These are phyloP conservation scores for Diplotaxis tenuifolia DNA, from an alignment of 345 rosid genomes.

Conservation along the genomic window DNA sequence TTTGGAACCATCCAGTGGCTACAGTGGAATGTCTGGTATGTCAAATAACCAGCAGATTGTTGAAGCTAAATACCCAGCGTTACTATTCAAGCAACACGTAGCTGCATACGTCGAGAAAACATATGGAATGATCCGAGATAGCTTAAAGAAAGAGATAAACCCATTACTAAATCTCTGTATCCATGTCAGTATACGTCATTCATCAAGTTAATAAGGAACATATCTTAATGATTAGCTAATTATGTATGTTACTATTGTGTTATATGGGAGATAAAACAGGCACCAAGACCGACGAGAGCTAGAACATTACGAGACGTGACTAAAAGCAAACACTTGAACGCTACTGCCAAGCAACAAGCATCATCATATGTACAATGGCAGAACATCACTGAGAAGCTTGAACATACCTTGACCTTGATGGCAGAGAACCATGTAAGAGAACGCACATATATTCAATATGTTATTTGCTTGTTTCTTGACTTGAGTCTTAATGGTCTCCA, in stretches of 20 bases:
- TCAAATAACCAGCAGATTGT: conserved; percentile 47
- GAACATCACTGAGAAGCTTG: conserved; percentile 53
- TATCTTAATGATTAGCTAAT: conserved; percentile 1
- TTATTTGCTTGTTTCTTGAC: conserved; percentile 10
- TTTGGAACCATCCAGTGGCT: conserved; percentile 53
- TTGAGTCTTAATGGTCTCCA: conserved; percentile 31
- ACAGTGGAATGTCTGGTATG: conserved; percentile 56
- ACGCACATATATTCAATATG: background rate
- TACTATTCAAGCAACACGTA: conserved; percentile 70
- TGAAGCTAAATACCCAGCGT: conserved; percentile 72
- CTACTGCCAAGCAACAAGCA: conserved; percentile 54
- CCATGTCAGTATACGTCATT: conserved; percentile 41
- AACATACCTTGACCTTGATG: conserved; percentile 45
- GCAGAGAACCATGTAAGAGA: conserved; percentile 51
- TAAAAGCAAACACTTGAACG: conserved; percentile 41
- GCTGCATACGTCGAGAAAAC: conserved; percentile 70
- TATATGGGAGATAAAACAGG: conserved; percentile 37
- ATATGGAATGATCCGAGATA: conserved; percentile 64
- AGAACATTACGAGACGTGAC: conserved; percentile 47
- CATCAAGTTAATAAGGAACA: conserved; percentile 4
- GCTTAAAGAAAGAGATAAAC: conserved; percentile 61
- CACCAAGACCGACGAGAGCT: conserved; percentile 51
- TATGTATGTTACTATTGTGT: background rate
- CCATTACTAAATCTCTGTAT: conserved; percentile 60
- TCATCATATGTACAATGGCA: conserved; percentile 63